These are phyloP conservation scores for Gliomastix tumulicola DNA, from an alignment of 2,329 filamentous ascomycete species.

Conservation along the genomic window DNA sequence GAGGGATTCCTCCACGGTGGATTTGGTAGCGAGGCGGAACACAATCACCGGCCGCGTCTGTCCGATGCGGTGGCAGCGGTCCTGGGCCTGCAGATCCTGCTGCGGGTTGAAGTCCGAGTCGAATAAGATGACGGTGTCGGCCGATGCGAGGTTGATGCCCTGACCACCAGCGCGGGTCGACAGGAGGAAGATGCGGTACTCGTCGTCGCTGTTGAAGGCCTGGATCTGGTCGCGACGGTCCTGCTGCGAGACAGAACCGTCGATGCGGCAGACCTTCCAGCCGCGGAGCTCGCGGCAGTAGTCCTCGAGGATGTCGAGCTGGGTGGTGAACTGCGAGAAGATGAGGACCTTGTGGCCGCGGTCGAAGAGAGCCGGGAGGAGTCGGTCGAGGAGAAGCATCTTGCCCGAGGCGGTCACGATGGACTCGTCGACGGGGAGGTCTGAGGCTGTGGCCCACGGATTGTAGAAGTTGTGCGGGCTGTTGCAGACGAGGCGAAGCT, in stretches of 20 bases:
- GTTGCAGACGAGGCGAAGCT: conserved; percentile 87
- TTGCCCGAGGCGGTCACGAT: conserved; percentile 87
- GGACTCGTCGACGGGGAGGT: conserved; percentile 63
- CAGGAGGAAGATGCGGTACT: conserved; percentile 73
- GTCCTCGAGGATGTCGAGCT: conserved; percentile 83
- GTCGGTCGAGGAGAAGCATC: conserved; percentile 86
- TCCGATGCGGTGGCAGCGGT: conserved; percentile 89
- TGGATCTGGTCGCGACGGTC: conserved; percentile 65
- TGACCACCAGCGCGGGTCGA: conserved; percentile 90
- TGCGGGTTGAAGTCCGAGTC: conserved; percentile 93
- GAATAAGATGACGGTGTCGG: conserved; percentile 89
- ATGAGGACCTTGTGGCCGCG: conserved; percentile 86
- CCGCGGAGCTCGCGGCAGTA: conserved; percentile 70
- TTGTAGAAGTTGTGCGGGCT: conserved; percentile 96
- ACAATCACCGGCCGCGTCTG: conserved; percentile 89
- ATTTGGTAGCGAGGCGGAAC: conserved; percentile 87
- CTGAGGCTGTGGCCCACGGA: conserved; percentile 63
- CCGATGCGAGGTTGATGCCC: conserved; percentile 87
- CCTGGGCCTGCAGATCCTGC: conserved; percentile 93
- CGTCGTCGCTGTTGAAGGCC: conserved; percentile 60
- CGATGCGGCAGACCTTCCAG: conserved; percentile 85
- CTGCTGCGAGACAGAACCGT: conserved; percentile 74
- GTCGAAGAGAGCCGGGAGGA: conserved; percentile 68
- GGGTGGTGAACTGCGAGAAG: conserved; percentile 94
- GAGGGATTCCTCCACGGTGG: conserved; percentile 83